A percentile compares a stretch with the other conserved stretches of the same genome.
phyloP scores from a whole-genome alignment of 2,329 filamentous ascomycete genomes.

The Curvularia sp. region DNA sequence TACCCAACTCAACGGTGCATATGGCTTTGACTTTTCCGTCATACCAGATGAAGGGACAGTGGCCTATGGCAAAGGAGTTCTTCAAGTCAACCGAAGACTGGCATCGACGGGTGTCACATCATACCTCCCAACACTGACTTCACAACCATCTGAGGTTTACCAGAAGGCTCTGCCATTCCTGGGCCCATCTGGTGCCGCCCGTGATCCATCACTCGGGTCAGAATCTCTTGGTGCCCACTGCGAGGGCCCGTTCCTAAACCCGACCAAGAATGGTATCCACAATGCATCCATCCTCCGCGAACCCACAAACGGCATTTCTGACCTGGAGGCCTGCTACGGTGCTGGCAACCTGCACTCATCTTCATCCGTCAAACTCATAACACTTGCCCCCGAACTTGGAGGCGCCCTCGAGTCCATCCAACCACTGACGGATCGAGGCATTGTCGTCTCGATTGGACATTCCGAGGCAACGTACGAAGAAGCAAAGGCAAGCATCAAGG shows the following conservation, averaged over 20 bases:
- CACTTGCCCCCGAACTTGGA: slow-evolving; percentile 78
- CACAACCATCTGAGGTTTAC: slow-evolving; percentile 81
- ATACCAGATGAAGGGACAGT: slow-evolving; percentile 66
- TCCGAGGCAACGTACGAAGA: slow-evolving; percentile 87
- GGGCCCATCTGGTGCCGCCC: slow-evolving; percentile 69
- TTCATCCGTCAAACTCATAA: slow-evolving; percentile 75
- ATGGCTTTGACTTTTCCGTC: slow-evolving; percentile 90
- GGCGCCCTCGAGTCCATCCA: slow-evolving; percentile 75
- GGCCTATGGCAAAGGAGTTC: slow-evolving; percentile 75
- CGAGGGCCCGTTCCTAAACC: slow-evolving; percentile 87
- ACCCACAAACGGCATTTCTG: slow-evolving; percentile 66
- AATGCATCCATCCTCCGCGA: slow-evolving; percentile 73
- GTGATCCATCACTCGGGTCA: slow-evolving; percentile 71
- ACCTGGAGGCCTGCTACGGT: slow-evolving; percentile 77
- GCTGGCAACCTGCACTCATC: slow-evolving; percentile 64
- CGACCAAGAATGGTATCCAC: slow-evolving; percentile 86
- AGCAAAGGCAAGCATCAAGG: slow-evolving; percentile 72
- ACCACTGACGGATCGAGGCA: slow-evolving; percentile 67
- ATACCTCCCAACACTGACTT: slow-evolving; percentile 85
- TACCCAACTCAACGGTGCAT: slow-evolving; percentile 88
- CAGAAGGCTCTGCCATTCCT: slow-evolving; percentile 79
- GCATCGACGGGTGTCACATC: slow-evolving; percentile 84
- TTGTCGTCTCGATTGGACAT: slow-evolving; percentile 83
- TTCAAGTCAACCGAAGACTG: slow-evolving; percentile 72
- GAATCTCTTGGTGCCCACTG: slow-evolving; percentile 90